phyloP scores from a whole-genome alignment of 225 moss, liverwort and hornwort species.

The Marchantia paleacea region DNA sequence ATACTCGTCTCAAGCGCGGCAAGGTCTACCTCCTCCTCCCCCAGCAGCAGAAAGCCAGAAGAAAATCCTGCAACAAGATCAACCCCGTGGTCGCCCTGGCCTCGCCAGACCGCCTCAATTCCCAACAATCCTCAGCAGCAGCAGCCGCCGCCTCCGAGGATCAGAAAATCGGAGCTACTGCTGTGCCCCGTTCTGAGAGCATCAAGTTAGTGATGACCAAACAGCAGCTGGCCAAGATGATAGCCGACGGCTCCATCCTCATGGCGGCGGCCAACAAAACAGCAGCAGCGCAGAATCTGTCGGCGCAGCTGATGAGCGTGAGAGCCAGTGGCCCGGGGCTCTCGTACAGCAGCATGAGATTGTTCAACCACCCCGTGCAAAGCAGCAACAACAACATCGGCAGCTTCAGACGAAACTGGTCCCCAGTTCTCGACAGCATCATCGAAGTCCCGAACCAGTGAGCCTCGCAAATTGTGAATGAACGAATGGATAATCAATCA shows the following conservation, averaged over 20 bases:
- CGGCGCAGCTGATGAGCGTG: too few relatives aligned
- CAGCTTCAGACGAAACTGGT: background rate
- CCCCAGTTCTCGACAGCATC: background rate
- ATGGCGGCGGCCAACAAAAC: background rate
- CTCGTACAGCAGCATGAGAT: background rate
- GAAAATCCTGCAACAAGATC: background rate
- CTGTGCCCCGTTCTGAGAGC: background rate
- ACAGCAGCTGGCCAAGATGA: slow-evolving; percentile 3
- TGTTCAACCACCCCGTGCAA: background rate
- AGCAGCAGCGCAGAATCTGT: too few relatives aligned
- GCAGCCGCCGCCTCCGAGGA: background rate
- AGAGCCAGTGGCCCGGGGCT: background rate
- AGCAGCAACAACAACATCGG: background rate
- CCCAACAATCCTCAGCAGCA: background rate
- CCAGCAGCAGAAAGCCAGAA: background rate
- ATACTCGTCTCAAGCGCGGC: background rate
- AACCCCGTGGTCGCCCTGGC: background rate
- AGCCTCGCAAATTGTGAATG: background rate
- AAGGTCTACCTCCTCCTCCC: slow-evolving; percentile 11
- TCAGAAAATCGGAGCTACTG: background rate
- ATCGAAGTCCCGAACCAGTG: background rate
- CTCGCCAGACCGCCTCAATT: background rate
- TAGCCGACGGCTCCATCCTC: background rate
- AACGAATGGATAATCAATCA: too few relatives aligned
- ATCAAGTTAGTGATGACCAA: slow-evolving; percentile 5